These are phyloP conservation scores for Aegilops umbellulata DNA, from an alignment of 176 grass and related monocot genomes.

Conservation along the genomic window DNA sequence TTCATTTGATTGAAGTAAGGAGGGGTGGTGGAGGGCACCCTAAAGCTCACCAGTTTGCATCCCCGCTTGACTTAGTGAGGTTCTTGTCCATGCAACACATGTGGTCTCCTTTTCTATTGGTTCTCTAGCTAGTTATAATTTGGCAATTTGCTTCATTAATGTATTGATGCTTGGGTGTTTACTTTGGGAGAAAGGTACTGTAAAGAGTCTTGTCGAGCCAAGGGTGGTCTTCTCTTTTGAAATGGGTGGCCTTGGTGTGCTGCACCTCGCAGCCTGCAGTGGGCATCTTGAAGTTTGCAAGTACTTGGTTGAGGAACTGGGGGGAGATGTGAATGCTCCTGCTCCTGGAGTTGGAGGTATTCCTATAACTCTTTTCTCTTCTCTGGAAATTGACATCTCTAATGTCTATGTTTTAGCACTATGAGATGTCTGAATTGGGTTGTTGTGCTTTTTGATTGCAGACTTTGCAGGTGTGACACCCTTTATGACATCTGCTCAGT, in stretches of 20 bases:
- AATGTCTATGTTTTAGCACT: neutral
- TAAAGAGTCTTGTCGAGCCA: neutral
- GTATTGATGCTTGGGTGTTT: neutral
- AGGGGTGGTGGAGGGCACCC: too few relatives aligned
- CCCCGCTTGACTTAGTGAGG: neutral
- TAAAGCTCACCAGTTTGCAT: too few relatives aligned
- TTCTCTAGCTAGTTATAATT: neutral
- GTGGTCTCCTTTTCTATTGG: neutral
- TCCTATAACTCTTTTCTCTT: neutral
- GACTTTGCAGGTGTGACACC: neutral
- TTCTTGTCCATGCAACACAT: neutral
- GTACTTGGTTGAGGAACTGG: slow-evolving; percentile 38
- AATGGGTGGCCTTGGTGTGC: neutral
- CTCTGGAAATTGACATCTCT: neutral
- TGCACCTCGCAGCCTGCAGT: neutral
- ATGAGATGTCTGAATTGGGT: neutral
- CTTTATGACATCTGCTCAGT: slow-evolving; percentile 16
- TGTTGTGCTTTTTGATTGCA: neutral
- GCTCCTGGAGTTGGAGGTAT: neutral
- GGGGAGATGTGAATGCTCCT: slow-evolving; percentile 21
- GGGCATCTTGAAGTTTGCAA: slow-evolving; percentile 35
- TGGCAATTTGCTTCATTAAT: neutral
- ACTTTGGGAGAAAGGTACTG: neutral
- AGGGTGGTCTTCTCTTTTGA: neutral
- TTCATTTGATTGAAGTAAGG: too few relatives aligned